phyloP scores from a whole-genome alignment of 306 rosid species.

The Vigna nakashimae region DNA sequence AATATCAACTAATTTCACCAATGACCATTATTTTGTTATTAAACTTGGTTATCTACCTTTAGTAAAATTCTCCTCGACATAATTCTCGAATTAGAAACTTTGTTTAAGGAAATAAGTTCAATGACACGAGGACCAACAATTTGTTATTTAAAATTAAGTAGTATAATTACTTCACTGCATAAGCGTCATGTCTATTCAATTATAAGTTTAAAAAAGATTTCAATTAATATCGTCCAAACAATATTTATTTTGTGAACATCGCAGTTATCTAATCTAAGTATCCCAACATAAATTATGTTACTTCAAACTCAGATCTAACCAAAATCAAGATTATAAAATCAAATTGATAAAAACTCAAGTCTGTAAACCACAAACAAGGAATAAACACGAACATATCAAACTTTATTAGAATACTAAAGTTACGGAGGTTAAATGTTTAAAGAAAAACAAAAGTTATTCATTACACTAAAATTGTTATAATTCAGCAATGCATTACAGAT shows the following conservation, averaged over 20 bases:
- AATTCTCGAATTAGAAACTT: too few species aligned
- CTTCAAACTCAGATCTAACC: neutral
- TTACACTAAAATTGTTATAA: conserved; percentile 39
- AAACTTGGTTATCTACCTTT: too few species aligned
- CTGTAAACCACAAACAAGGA: neutral
- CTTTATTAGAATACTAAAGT: neutral
- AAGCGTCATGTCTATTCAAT: neutral
- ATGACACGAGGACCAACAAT: too few species aligned
- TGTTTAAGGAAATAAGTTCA: too few species aligned
- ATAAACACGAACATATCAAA: neutral
- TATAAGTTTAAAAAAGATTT: neutral
- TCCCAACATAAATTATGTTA: neutral
- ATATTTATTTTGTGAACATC: neutral
- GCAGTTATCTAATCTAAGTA: neutral
- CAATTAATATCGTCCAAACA: neutral
- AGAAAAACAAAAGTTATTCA: conserved; percentile 7
- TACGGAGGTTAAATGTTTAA: neutral
- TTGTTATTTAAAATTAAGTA: neutral
- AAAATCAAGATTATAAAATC: neutral
- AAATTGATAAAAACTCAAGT: neutral
- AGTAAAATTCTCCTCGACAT: too few species aligned
- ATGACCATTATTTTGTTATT: too few species aligned
- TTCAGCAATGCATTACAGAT: conserved; percentile 32
- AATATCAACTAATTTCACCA: too few species aligned
- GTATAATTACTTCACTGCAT: neutral